Evolutionary conservation across 2,329 filamentous ascomycete genomes (phyloP).

Genomic region (Penicillium griseofulvum): DNA sequence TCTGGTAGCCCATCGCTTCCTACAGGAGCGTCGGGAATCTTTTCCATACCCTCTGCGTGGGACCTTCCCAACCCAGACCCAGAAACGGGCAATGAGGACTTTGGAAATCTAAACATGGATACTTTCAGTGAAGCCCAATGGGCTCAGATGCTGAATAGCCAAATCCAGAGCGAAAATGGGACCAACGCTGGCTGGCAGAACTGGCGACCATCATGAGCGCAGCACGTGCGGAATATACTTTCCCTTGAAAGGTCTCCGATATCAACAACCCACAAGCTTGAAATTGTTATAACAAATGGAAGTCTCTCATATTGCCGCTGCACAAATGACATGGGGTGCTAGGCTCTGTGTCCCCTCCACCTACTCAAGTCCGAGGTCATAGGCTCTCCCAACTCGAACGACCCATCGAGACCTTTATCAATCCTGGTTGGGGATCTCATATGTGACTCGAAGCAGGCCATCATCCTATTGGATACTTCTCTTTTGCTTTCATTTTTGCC

Average conservation of each 20-base stretch:
- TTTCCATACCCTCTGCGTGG: slow-evolving; percentile 32
- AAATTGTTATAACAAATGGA: neutral
- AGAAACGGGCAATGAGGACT: slow-evolving; percentile 16
- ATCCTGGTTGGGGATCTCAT: neutral
- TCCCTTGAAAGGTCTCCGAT: neutral
- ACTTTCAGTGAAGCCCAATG: slow-evolving; percentile 36
- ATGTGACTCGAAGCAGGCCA: neutral
- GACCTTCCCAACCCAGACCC: slow-evolving; percentile 22
- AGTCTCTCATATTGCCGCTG: neutral
- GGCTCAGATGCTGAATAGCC: slow-evolving; percentile 31
- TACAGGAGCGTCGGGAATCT: slow-evolving; percentile 22
- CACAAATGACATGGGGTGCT: neutral
- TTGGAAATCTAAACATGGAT: slow-evolving; percentile 24
- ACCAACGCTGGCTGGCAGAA: slow-evolving; percentile 27
- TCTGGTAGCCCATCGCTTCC: slow-evolving; percentile 16
- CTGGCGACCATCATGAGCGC: slow-evolving; percentile 24
- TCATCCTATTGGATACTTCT: neutral
- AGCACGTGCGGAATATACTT: neutral
- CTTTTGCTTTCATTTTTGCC: neutral
- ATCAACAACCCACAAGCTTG: neutral
- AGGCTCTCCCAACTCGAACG: neutral
- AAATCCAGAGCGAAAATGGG: slow-evolving; percentile 22
- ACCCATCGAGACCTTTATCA: neutral
- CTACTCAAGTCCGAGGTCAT: neutral
- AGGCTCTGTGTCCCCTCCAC: no score